Conservation (phyloP, 352 stramenopile species). For the Globisporangium heterothallicum region DNA sequence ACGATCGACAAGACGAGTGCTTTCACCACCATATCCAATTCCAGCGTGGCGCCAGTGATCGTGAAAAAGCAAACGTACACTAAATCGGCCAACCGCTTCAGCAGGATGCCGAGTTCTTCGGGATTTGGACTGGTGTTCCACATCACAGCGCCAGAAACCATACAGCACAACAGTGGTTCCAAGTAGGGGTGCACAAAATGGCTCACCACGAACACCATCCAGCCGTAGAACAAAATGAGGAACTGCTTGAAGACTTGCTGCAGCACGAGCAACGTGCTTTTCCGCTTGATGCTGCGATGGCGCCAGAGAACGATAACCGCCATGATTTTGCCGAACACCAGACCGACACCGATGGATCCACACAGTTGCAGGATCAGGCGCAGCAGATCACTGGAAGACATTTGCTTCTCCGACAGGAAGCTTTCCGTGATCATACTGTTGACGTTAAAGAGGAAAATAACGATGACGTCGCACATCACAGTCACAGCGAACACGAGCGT, state of each 20-base stretch:
- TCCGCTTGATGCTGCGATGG: slow-evolving; percentile 42
- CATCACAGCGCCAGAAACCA: slow-evolving; percentile 60
- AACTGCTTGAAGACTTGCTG: slow-evolving; percentile 47
- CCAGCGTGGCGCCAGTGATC: slow-evolving; percentile 55
- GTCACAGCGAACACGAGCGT: slow-evolving; percentile 64
- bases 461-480: slow-evolving; percentile 63
- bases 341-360: slow-evolving; percentile 40
- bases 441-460: slow-evolving; percentile 72
- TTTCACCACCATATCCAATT: slow-evolving; percentile 62
- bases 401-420: slow-evolving; percentile 48
- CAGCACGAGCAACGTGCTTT: slow-evolving; percentile 33
- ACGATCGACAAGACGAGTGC: slow-evolving; percentile 47
- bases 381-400: slow-evolving; percentile 25
- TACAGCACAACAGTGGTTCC: slow-evolving; percentile 60
- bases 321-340: slow-evolving; percentile 50
- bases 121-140: slow-evolving; percentile 54
- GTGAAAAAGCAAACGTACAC: slow-evolving; percentile 79
- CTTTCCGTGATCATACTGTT: slow-evolving; percentile 67
- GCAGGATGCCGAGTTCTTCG: slow-evolving; percentile 44
- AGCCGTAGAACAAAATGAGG: slow-evolving; percentile 56
- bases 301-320: slow-evolving; percentile 49
- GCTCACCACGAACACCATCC: slow-evolving; percentile 52
- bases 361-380: slow-evolving; percentile 36
- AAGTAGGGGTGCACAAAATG: slow-evolving; percentile 60
- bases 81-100: slow-evolving; percentile 48